Percentiles rank a stretch among this genome's conserved stretches.
Evolutionary conservation across 108 stramenopile genomes (phyloP).

Genomic region (Chaetoceros tenuissimus): DNA sequence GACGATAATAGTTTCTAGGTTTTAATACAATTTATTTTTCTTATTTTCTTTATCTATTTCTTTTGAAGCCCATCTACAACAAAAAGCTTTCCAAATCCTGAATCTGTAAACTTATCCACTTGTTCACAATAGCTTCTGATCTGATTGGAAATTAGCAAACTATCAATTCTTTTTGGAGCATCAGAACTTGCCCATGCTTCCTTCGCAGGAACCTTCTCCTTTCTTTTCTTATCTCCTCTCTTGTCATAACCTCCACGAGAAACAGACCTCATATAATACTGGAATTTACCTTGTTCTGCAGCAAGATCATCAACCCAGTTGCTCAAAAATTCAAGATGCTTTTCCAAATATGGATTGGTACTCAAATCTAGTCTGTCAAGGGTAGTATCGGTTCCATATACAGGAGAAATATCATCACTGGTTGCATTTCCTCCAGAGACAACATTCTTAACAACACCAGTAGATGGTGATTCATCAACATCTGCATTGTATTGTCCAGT

Average conservation of each 20-base stretch:
- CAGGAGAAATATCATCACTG: not conserved
- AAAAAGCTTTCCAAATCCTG: slow-evolving; percentile 83
- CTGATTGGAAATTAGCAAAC: slow-evolving; percentile 87
- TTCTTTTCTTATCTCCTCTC: slow-evolving; percentile 23
- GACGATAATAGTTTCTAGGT: not conserved
- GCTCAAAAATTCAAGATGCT: slow-evolving; percentile 91
- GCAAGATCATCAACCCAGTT: slow-evolving; percentile 94
- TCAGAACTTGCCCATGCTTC: slow-evolving; percentile 51
- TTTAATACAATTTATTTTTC: not conserved
- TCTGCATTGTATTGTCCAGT: slow-evolving; percentile 26
- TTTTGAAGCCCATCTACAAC: slow-evolving; percentile 84
- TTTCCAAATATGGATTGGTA: slow-evolving; percentile 91
- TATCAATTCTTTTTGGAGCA: slow-evolving; percentile 81
- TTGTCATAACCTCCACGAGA: slow-evolving; percentile 29
- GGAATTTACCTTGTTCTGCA: slow-evolving; percentile 82
- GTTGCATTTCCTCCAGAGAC: not conserved
- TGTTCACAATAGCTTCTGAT: slow-evolving; percentile 88
- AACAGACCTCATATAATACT: slow-evolving; percentile 66
- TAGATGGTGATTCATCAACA: not conserved
- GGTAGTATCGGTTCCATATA: slow-evolving; percentile 33
- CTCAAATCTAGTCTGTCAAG: slow-evolving; percentile 87
- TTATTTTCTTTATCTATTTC: slow-evolving; percentile 11
- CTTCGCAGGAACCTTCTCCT: slow-evolving; percentile 31
- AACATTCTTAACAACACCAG: not conserved
- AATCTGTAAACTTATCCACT: slow-evolving; percentile 84